Evolutionary conservation across 2,329 filamentous ascomycete species (phyloP).

Genomic region (Talaromyces albobiverticillius): DNA sequence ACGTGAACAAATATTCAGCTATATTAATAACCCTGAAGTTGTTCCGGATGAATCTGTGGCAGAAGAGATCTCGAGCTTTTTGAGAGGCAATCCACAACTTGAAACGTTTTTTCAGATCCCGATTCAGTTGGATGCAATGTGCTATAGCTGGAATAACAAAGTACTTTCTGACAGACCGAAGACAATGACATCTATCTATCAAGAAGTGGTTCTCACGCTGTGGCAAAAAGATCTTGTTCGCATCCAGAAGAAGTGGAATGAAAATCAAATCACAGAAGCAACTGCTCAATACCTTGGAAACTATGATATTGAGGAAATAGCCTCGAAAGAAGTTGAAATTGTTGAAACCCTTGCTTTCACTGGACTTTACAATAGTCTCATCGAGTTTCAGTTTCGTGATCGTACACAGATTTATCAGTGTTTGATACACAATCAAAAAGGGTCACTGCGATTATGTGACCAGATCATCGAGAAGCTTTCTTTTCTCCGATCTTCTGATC

Average conservation of each 20-base stretch:
- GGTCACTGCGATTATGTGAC: conserved; percentile 17
- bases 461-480: conserved; percentile 27
- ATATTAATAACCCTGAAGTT: conserved; percentile 27
- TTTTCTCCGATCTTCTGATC: conserved; percentile 36
- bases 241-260: conserved; percentile 21
- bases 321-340: conserved; percentile 21
- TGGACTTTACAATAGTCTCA: conserved; percentile 31
- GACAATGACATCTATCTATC: conserved; percentile 36
- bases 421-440: not conserved
- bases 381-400: conserved; percentile 31
- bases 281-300: conserved; percentile 7
- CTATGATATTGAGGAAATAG: conserved; percentile 14
- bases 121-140: conserved; percentile 45
- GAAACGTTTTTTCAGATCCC: conserved; percentile 41
- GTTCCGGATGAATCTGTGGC: conserved; percentile 5
- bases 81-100: conserved; percentile 31
- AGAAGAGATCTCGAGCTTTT: conserved; percentile 29
- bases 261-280: conserved; percentile 1
- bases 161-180: conserved; percentile 14
- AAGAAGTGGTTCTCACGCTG: conserved; percentile 20
- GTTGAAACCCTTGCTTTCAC: conserved; percentile 35
- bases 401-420: conserved; percentile 18
- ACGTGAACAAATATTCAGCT: conserved; percentile 30
- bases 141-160: conserved; percentile 33
- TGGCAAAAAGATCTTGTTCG: conserved; percentile 39